Percentiles rank a stretch among this genome's conserved stretches.
phyloP scores from a whole-genome alignment of 352 stramenopile species.

The Chrysophaeum taylorii region DNA sequence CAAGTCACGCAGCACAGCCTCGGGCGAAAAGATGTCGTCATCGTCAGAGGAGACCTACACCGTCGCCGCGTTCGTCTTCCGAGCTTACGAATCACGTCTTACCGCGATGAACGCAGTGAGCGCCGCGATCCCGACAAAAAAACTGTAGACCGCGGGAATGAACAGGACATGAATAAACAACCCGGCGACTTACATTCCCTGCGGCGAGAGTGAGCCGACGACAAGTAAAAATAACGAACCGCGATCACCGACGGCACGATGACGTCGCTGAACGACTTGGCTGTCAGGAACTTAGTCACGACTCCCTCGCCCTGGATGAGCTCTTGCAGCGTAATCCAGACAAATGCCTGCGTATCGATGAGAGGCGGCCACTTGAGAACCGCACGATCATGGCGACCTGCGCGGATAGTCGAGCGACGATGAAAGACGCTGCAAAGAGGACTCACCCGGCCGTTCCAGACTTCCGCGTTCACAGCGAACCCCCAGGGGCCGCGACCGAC shows the following conservation, averaged over 20 bases:
- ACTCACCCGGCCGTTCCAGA: conserved; percentile 7
- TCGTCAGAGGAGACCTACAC: not conserved
- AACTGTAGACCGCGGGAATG: no score
- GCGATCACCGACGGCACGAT: no score
- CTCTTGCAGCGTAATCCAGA: conserved; percentile 3
- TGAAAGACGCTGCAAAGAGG: no score
- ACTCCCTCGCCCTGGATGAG: not conserved
- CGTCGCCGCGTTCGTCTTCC: not conserved
- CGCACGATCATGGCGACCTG: conserved; percentile 12
- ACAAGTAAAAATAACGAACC: no score
- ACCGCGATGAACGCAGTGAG: not conserved
- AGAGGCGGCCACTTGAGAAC: no score
- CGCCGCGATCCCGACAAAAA: not conserved
- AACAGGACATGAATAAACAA: no score
- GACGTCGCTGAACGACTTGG: not conserved
- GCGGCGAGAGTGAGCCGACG: no score
- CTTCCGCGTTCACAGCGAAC: conserved; percentile 8
- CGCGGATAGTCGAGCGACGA: no score
- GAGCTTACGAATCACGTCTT: not conserved
- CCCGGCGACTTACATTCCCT: no score
- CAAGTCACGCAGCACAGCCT: not conserved
- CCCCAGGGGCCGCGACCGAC: not conserved
- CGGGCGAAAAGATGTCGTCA: not conserved
- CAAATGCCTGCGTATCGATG: no score
- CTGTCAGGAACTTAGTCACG: not conserved